Evolutionary conservation across 805 yeast genomes (phyloP).

Genomic region (Starmerella riodocensis): DNA sequence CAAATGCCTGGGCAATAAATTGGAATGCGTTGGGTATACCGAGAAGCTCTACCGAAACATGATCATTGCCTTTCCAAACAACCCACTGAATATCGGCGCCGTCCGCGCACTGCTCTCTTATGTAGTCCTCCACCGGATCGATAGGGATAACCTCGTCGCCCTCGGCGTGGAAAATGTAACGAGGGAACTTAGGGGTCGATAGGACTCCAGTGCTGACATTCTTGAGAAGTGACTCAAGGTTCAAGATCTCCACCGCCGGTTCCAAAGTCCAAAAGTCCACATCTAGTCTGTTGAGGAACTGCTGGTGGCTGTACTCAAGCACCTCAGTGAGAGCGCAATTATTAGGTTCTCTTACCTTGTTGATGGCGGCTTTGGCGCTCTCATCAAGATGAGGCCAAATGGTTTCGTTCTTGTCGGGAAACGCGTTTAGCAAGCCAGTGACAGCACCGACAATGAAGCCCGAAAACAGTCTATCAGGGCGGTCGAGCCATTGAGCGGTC

Average conservation of each 20-base stretch:
- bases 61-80: slow-evolving; percentile 7
- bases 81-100: slow-evolving; percentile 12
- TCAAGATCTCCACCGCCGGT: slow-evolving; percentile 3
- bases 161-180: slow-evolving; percentile 21
- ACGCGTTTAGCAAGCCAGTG: slow-evolving; percentile 19
- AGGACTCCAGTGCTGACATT: slow-evolving; percentile 10
- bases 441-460: slow-evolving; percentile 21
- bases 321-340: slow-evolving; percentile 6
- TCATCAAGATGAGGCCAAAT: slow-evolving; percentile 4
- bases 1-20: slow-evolving; percentile 12
- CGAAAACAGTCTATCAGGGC: slow-evolving; percentile 9
- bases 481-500: slow-evolving; percentile 10
- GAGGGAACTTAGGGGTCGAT: slow-evolving; percentile 17
- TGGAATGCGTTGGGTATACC: slow-evolving; percentile 12
- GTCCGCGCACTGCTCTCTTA: slow-evolving; percentile 5
- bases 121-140: slow-evolving; percentile 13
- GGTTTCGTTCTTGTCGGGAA: slow-evolving; percentile 11
- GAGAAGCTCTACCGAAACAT: slow-evolving; percentile 2
- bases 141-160: slow-evolving; percentile 20
- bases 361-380: slow-evolving; percentile 5
- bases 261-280: slow-evolving; percentile 18
- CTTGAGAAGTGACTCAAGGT: slow-evolving; percentile 5
- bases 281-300: slow-evolving; percentile 11
- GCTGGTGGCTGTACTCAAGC: not conserved
- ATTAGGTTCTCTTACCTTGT: not conserved